Evolutionary conservation across 2,329 filamentous ascomycete species (phyloP).

Genomic region (Talaromyces sp.): DNA sequence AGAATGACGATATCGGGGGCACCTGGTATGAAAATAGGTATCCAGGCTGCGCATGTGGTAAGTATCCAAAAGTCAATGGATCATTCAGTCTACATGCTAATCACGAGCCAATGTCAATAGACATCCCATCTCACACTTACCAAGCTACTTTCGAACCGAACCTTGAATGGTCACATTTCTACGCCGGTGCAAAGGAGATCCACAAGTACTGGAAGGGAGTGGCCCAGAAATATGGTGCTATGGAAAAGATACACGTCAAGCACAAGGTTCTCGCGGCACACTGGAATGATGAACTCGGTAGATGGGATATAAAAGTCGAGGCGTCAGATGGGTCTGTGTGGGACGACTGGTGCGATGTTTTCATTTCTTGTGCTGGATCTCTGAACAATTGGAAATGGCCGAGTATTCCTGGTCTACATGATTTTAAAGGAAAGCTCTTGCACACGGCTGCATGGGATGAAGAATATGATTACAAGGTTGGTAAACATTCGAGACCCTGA

Average conservation of each 20-base stretch:
- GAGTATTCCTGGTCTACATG: constrained; percentile 40
- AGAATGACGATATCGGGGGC: constrained; percentile 20
- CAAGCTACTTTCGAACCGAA: constrained; percentile 17
- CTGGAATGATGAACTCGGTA: constrained; percentile 29
- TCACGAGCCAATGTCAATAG: constrained; percentile 3
- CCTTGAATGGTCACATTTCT: constrained; percentile 23
- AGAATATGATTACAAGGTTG: constrained; percentile 22
- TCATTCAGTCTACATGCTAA: background rate
- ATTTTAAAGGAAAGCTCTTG: constrained; percentile 41
- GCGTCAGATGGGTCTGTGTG: constrained; percentile 5
- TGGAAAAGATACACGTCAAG: constrained; percentile 27
- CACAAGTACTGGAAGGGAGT: constrained; percentile 27
- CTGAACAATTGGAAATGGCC: constrained; percentile 41
- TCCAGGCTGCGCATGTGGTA: constrained; percentile 19
- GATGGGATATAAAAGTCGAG: constrained; percentile 29
- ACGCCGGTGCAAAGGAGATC: constrained; percentile 27
- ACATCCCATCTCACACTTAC: constrained; percentile 17
- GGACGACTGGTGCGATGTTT: constrained; percentile 24
- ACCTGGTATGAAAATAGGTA: constrained; percentile 21
- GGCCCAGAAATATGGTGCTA: constrained; percentile 25
- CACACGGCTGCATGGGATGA: constrained; percentile 41
- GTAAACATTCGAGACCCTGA: background rate
- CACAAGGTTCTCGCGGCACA: constrained; percentile 25
- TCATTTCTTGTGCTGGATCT: constrained; percentile 30
- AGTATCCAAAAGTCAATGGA: background rate